Conservation (phyloP, 2,329 filamentous ascomycete genomes). For the Fonsecaea multimorphosa region DNA sequence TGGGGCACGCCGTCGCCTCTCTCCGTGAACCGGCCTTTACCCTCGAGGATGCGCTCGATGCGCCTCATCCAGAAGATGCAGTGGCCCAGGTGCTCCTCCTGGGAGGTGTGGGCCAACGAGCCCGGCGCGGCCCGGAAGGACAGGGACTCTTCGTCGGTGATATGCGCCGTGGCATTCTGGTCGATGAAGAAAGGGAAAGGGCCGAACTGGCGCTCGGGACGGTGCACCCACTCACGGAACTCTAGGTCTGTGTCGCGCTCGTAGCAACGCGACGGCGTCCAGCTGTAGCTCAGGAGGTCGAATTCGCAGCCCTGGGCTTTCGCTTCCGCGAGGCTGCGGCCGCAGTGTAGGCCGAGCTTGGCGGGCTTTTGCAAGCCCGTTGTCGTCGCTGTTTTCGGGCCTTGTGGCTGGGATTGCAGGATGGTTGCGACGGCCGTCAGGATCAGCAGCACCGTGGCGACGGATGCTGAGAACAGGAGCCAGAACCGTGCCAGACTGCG, state of each 20-base stretch:
- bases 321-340: background rate
- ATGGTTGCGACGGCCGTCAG: background rate
- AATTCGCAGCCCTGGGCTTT: conserved; percentile 1
- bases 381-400: no score
- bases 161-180: background rate
- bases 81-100: conserved; percentile 5
- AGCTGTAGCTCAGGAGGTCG: conserved; percentile 14
- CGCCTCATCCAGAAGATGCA: conserved; percentile 13
- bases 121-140: conserved; percentile 7
- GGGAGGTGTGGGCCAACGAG: background rate
- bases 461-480: background rate
- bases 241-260: background rate
- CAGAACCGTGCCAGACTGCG: background rate
- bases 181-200: conserved; percentile 9
- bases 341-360: background rate
- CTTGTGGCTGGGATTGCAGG: background rate
- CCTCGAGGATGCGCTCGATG: conserved; percentile 1
- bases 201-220: background rate
- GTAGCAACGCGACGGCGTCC: background rate
- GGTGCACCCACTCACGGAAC: conserved; percentile 1
- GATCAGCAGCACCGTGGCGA: background rate
- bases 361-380: background rate
- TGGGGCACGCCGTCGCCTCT: background rate
- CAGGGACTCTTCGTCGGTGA: conserved; percentile 4
- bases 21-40: conserved; percentile 4